Percentiles rank a stretch among this genome's conserved stretches.
Conservation (phyloP, 495 filamentous ascomycete species). For the Talaromyces liani region DNA sequence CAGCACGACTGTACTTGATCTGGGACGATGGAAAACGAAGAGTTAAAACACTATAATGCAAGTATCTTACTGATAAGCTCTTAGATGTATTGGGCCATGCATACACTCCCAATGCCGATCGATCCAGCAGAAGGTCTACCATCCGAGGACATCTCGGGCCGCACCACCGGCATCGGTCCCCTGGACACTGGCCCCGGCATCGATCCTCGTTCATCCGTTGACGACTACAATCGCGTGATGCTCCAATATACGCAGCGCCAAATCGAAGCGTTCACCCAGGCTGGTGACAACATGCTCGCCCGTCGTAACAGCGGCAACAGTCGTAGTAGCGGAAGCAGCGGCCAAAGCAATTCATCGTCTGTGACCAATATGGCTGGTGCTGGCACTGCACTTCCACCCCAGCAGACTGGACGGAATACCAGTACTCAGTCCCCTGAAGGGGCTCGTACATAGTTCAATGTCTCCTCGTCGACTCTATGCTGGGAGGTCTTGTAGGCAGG, state of each 20-base stretch:
- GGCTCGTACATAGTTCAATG: background rate
- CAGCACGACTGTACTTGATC: background rate
- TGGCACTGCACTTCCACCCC: background rate
- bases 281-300: constrained; percentile 16
- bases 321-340: constrained; percentile 29
- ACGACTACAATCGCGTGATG: constrained; percentile 41
- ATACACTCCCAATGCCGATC: constrained; percentile 2
- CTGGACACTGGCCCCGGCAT: background rate
- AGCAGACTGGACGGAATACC: background rate
- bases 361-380: constrained; percentile 6
- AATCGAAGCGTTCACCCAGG: constrained; percentile 32
- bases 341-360: constrained; percentile 16
- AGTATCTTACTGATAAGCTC: background rate
- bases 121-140: constrained; percentile 3
- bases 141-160: background rate
- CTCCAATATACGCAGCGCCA: constrained; percentile 39
- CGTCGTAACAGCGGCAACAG: constrained; percentile 14
- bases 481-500: background rate
- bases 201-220: constrained; percentile 24
- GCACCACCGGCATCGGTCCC: background rate
- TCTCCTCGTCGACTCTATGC: background rate
- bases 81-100: constrained; percentile 3
- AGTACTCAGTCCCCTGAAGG: background rate
- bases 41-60: background rate
- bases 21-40: background rate